Evolutionary conservation across 2,329 filamentous ascomycete species (phyloP), one percentile per base, ranked within the genome.

Genomic region (Fusarium papillatum): DNA sequence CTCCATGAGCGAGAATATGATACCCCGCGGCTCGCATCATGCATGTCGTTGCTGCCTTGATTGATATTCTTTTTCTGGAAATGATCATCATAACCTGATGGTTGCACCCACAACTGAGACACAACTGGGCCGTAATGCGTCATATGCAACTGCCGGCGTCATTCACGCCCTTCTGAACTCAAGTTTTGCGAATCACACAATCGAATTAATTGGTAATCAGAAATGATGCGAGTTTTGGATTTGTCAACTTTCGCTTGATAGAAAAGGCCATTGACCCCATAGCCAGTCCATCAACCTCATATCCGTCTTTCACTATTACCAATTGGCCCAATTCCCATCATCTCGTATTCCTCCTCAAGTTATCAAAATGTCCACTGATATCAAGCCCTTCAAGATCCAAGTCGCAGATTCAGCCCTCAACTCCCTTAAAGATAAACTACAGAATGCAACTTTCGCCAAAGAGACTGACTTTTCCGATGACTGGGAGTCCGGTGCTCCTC

Each of bases 311-410:
- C 26, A 31, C 10, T 19, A 7, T n/a, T 29, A n/a, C 57, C 46
- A 19, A 13, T 50, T 50, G 24, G 3, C 31, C 0, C 31, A 34
- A 34, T 34, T 34, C 31, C 1, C 31, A 34, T 34, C 10, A 26
- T 26, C 24, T 26, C 24, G 24, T 26, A 26, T 26, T 26, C 24
- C 24, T 26, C 24, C 24, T 22, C 22, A 24, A 6, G 22, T 26
- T 7, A 6, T 34, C 48, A 61, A 26, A 11, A 80, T 80, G 78
- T 41, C 76, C 6, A 13, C 65, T 4, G 36, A 71, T 5, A 81
- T 85, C 60, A 77, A 76, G 19, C 83, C 84, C 0, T 86, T 82
- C 77, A 78, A 79, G 36, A 83, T 86, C 46, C 67, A 76, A 3
- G 78, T 86, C 8, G 74, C 84, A 1, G 82, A 85, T 22, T 65